Percentiles rank a stretch among this genome's conserved stretches.
Evolutionary conservation across 1,284 basidiomycete genomes (phyloP).

Genomic region (Rhodotorula sp.): DNA sequence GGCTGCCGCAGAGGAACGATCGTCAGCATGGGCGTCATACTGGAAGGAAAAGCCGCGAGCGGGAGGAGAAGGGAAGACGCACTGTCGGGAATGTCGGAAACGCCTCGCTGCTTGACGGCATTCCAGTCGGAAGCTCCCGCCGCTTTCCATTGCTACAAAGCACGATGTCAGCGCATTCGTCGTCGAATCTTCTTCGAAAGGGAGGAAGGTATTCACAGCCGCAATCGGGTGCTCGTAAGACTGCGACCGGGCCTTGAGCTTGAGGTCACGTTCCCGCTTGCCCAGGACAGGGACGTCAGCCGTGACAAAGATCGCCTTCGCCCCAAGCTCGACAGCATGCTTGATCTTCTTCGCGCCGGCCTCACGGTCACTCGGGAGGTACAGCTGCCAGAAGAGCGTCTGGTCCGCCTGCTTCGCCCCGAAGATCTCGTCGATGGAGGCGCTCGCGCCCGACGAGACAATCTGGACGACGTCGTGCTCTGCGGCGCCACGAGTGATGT

Average conservation of each 20-base stretch:
- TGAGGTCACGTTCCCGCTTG: constrained; percentile 46
- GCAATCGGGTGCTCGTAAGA: constrained; percentile 23
- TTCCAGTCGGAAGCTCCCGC: constrained; percentile 5
- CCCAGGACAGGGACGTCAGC: constrained; percentile 53
- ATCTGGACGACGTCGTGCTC: constrained; percentile 49
- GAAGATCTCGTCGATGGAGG: constrained; percentile 54
- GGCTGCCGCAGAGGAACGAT: neutral
- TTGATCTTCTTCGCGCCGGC: constrained; percentile 50
- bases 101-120: neutral
- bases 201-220: neutral
- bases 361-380: constrained; percentile 49
- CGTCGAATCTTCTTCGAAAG: neutral
- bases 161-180: constrained; percentile 15
- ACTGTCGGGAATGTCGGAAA: constrained; percentile 21
- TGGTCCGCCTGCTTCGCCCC: constrained; percentile 44
- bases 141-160: constrained; percentile 17
- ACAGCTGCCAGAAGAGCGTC: constrained; percentile 47
- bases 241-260: constrained; percentile 19
- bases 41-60: neutral
- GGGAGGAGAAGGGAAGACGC: neutral
- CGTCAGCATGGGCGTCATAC: too few species aligned
- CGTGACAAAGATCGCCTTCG: constrained; percentile 54
- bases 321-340: constrained; percentile 48
- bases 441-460: constrained; percentile 53
- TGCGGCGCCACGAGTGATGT: constrained; percentile 52